phyloP scores from a whole-genome alignment of 192 early-diverging fungal genomes.

The Coemansia sp. region DNA sequence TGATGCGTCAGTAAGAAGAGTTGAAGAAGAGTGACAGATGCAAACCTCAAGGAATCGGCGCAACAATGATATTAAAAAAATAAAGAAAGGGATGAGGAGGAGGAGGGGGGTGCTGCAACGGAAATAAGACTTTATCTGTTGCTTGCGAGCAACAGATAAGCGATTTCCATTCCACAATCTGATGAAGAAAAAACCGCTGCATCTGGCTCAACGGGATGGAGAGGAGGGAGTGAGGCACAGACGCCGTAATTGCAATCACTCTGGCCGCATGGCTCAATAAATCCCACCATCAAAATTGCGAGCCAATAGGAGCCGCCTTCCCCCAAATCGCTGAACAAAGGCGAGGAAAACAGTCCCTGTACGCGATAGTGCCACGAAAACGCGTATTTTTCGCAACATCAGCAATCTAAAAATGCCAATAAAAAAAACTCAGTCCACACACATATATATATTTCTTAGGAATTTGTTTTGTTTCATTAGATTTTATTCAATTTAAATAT shows the following conservation, averaged over 20 bases:
- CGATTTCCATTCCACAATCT: neutral
- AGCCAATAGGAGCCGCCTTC: neutral
- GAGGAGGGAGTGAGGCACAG: too few relatives aligned
- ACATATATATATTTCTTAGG: too few relatives aligned
- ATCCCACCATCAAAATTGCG: neutral
- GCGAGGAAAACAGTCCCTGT: neutral
- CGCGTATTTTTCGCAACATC: neutral
- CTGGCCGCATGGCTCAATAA: neutral
- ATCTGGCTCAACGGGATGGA: too few relatives aligned
- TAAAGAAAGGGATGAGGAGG: neutral
- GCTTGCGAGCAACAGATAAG: neutral
- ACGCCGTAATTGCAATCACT: neutral
- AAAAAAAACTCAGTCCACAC: too few relatives aligned
- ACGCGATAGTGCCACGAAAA: neutral
- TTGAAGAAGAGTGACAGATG: neutral
- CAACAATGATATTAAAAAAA: neutral
- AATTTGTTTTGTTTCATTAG: neutral
- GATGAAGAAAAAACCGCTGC: neutral
- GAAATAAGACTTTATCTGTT: neutral
- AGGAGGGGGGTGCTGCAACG: too few relatives aligned
- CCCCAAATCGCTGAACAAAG: too few relatives aligned
- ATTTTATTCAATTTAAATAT: neutral
- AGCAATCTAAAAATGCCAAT: too few relatives aligned
- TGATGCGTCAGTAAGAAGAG: slow-evolving; percentile 4
- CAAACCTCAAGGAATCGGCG: neutral